Percentiles rank a stretch among this genome's conserved stretches.
These are phyloP conservation scores for Fomitopsis pinicola DNA, from an alignment of 1,284 basidiomycete genomes.

Conservation along the genomic window DNA sequence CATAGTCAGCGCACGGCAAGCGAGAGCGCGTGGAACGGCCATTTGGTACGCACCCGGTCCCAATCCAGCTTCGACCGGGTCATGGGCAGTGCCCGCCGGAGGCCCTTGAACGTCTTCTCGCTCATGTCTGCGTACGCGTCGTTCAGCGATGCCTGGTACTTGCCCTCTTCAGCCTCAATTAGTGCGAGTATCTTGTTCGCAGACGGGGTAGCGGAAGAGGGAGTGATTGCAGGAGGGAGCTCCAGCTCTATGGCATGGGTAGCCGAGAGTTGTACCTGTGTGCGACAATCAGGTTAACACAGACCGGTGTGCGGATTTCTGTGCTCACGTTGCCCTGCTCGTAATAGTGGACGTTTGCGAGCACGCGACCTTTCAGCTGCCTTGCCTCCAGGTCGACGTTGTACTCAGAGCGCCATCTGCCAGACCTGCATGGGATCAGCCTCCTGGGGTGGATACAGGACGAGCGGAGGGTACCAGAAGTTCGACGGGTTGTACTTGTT, in stretches of 20 bases:
- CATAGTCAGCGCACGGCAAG: not conserved
- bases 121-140: constrained; percentile 83
- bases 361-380: constrained; percentile 59
- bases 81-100: constrained; percentile 84
- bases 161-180: constrained; percentile 74
- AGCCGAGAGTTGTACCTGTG: constrained; percentile 84
- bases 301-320: not conserved
- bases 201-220: constrained; percentile 48
- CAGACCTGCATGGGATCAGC: constrained; percentile 59
- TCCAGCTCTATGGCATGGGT: constrained; percentile 62
- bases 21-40: no score
- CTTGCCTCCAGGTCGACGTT: constrained; percentile 52
- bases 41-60: constrained; percentile 66
- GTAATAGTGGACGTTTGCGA: constrained; percentile 91
- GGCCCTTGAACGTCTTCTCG: constrained; percentile 87
- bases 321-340: constrained; percentile 86
- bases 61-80: constrained; percentile 93
- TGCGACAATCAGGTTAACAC: not conserved
- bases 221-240: constrained; percentile 54
- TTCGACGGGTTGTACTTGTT: constrained; percentile 93
- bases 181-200: constrained; percentile 76
- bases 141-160: constrained; percentile 73
- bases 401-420: constrained; percentile 88
- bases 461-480: constrained; percentile 64
- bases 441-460: not conserved